Evolutionary conservation across 495 filamentous ascomycete species (phyloP), one percentile per base, ranked within the genome.

Genomic region (Annulohypoxylon stygium): DNA sequence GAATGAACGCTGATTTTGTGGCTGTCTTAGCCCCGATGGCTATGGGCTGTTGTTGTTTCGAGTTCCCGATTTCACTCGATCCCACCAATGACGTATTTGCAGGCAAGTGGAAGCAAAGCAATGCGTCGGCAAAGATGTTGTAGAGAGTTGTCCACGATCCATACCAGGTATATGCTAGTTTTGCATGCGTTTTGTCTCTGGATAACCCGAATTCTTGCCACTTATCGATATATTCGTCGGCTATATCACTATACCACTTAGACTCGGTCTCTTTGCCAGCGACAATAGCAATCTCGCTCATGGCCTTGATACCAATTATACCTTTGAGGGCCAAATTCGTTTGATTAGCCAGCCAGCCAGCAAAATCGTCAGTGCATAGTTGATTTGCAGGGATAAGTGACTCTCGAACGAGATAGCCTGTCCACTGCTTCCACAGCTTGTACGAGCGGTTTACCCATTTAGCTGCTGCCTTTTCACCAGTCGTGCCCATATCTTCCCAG

Each of bases 101-200:
- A 14, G 83, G 76, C 8, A 95, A 84, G 72, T 93, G 90, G 82
- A 97, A 95, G 79, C 92, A 93, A 61, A 97, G 89, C 16, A 94
- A 85, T 8, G 90, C 88, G 72, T 97, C 94, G 34, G 90, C 91
- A 80, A 92, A 97, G 26, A 97, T 86, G 73, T 97, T 97, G 82
- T 98, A 98, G 18, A 97, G 87, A 0, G 93, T 97, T 51, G 94
- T 97, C 95, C 95, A 98, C 48, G 92, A 94, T 10, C 95, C 95
- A 74, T 93, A 94, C 94, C 95, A 97, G 60, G 94, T 88, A 79
- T 98, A 98, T 0, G 95, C 92, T 39, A 98, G 83, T 78, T 97
- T 97, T 26, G 93, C 93, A 75, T 97, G 93, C 0, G 91, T 88
- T 43, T 88, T 86, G 80, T 98, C 95, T 26, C 93, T 85, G 0